phyloP scores from a whole-genome alignment of 768 basidiomycete species.

The Chiua virens region DNA sequence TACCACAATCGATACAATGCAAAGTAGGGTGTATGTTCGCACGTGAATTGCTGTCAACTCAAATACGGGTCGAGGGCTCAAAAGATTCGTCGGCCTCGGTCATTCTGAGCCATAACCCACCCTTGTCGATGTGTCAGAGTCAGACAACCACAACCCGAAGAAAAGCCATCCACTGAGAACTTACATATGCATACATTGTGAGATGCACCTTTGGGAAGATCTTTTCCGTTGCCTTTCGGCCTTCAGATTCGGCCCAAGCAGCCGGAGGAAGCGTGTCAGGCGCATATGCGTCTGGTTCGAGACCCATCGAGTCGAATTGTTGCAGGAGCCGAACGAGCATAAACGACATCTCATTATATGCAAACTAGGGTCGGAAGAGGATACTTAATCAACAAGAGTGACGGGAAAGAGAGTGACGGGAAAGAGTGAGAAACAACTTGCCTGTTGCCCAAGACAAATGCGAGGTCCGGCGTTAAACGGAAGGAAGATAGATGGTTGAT shows the following conservation, averaged over 20 bases:
- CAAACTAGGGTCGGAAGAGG: slow-evolving; percentile 38
- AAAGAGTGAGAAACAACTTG: slow-evolving; percentile 9
- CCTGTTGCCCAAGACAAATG: slow-evolving; percentile 63
- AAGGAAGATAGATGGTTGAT: slow-evolving; percentile 69
- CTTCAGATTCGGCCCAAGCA: slow-evolving; percentile 44
- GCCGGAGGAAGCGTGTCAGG: slow-evolving; percentile 45
- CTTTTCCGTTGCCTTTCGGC: slow-evolving; percentile 51
- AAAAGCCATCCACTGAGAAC: neutral
- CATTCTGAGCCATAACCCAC: slow-evolving; percentile 54
- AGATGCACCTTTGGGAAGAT: slow-evolving; percentile 53
- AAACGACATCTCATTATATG: slow-evolving; percentile 62
- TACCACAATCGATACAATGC: too few species aligned
- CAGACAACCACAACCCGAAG: neutral
- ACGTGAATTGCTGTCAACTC: too few species aligned
- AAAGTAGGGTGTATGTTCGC: too few species aligned
- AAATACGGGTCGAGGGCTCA: too few species aligned
- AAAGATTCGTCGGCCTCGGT: slow-evolving; percentile 14
- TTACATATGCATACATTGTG: slow-evolving; percentile 53
- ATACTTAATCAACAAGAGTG: neutral
- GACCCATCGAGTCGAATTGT: slow-evolving; percentile 47
- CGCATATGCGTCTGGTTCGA: slow-evolving; percentile 48
- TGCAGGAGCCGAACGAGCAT: slow-evolving; percentile 65
- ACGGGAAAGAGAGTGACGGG: neutral
- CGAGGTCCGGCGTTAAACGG: slow-evolving; percentile 60
- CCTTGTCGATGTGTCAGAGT: slow-evolving; percentile 34